These are phyloP conservation scores for Russula vinacea DNA, from an alignment of 768 basidiomycete genomes.

Conservation along the genomic window DNA sequence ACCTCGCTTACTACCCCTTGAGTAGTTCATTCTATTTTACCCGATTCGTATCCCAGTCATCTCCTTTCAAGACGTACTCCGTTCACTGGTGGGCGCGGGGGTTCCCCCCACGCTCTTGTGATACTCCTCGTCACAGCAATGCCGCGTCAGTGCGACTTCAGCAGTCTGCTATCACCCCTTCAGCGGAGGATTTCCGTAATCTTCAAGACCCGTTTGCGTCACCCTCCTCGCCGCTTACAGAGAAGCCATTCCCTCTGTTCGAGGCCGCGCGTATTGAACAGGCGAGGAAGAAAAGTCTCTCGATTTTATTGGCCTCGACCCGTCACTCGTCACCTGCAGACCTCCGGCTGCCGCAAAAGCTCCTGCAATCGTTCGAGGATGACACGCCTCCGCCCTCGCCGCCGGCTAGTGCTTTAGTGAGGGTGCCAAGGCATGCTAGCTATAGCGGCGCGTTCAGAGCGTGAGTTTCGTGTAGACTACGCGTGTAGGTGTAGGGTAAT, in stretches of 20 bases:
- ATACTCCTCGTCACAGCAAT: constrained; percentile 17
- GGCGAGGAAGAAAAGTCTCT: constrained; percentile 22
- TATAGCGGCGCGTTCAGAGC: constrained; percentile 24
- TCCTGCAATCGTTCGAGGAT: constrained; percentile 14
- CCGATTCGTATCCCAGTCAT: constrained; percentile 10
- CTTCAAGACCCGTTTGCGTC: constrained; percentile 26
- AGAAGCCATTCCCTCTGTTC: constrained; percentile 21
- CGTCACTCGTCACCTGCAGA: constrained; percentile 23
- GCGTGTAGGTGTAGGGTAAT: constrained; percentile 26
- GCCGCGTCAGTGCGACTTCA: neutral
- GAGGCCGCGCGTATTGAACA: constrained; percentile 21
- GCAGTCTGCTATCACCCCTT: neutral
- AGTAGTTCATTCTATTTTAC: constrained; percentile 21
- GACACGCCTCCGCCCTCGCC: constrained; percentile 18
- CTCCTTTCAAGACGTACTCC: constrained; percentile 5
- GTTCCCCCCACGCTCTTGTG: neutral
- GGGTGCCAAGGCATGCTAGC: constrained; percentile 18
- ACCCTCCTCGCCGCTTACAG: constrained; percentile 16
- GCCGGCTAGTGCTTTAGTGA: constrained; percentile 17
- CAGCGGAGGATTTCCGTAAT: constrained; percentile 21
- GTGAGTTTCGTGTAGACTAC: constrained; percentile 24
- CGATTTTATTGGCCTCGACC: constrained; percentile 7
- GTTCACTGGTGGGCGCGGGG: neutral
- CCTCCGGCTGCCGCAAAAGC: constrained; percentile 3
- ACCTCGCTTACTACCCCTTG: constrained; percentile 7